Base-by-base conservation (phyloP, 2,329 filamentous ascomycete species). In the Cladosporium sp. region DNA sequence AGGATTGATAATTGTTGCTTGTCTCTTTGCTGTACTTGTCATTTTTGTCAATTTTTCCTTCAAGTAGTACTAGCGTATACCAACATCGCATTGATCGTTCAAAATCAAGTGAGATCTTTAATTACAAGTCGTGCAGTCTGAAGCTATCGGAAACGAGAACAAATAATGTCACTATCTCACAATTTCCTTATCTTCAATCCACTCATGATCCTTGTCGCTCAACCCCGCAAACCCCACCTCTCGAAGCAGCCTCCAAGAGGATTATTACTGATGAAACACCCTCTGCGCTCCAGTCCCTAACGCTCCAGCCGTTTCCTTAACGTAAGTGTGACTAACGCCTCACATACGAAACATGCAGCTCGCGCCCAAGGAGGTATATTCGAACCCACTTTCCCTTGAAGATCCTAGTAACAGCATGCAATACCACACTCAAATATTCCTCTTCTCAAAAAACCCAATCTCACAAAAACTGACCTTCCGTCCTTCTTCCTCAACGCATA, bases 401-500 rank as follows among this genome's bases (percentile, higher is more conserved):
- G n/a, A n/a, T n/a, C n/a, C n/a, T n/a, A 27, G 32, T 32, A 27
- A 43, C 20, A n/a, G 30, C 17, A 22, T 18, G 7, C 17, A 38
- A 47, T 19, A n/a, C 27, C 37, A 40, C 24, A 42, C 6, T 24
- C n/a, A 17, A 32, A 45, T 32, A 42, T 27, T 9, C 22, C 4
- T 5, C 4, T 4, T 9, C 4, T 9, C 22, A 38, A 19, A 12
- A 38, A 19, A 38, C 34, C 4, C n/a, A 4, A 38, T 24, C 9
- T 43, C 18, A 19, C 41, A 36, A 17, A 50, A 39, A 52, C 47
- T 30, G 12, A 34, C 32, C 6, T 34, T n/a, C 19, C 22, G 7
- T 36, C 32, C n/a, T 36, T 15, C 32, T n/a, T 37, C 24, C 45
- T 18, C 18, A 42, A 19, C 43, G n/a, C n/a, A n/a, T 52, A 97